Evolutionary conservation across 768 basidiomycete species (phyloP).

Genomic region (Hydnomerulius pinastri): DNA sequence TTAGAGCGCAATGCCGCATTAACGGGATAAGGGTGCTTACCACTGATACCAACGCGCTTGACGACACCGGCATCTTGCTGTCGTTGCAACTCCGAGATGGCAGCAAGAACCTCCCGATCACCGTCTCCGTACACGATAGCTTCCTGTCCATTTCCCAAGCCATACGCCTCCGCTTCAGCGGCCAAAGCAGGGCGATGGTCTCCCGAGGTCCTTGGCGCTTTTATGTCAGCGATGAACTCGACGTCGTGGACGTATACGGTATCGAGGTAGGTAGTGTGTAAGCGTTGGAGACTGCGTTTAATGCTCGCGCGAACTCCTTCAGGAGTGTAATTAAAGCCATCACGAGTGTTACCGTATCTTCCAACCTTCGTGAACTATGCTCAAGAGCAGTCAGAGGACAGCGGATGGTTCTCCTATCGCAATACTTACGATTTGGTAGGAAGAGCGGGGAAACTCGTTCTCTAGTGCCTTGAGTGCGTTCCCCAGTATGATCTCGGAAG

Average conservation of each 20-base stretch:
- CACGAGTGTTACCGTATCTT: conserved; percentile 55
- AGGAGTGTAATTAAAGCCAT: conserved; percentile 76
- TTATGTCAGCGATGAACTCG: conserved; percentile 66
- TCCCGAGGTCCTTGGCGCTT: conserved; percentile 52
- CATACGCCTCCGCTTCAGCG: conserved; percentile 60
- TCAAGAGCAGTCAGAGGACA: background rate
- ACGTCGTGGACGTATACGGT: conserved; percentile 83
- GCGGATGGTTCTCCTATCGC: background rate
- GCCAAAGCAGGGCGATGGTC: conserved; percentile 57
- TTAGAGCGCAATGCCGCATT: background rate
- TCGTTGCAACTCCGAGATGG: conserved; percentile 62
- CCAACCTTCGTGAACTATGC: conserved; percentile 85
- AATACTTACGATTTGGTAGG: conserved; percentile 66
- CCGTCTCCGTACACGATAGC: conserved; percentile 62
- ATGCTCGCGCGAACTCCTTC: conserved; percentile 65
- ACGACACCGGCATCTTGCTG: conserved; percentile 75
- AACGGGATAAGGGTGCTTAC: no score
- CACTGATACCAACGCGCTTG: conserved; percentile 76
- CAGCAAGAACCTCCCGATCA: conserved; percentile 71
- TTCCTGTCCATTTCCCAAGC: conserved; percentile 60
- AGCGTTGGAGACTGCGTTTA: conserved; percentile 60
- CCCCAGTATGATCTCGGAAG: conserved; percentile 77
- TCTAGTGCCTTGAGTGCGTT: conserved; percentile 59
- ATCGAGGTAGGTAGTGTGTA: conserved; percentile 80
- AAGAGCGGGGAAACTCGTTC: conserved; percentile 72